These are phyloP conservation scores for Amyloporia xantha DNA, from an alignment of 768 basidiomycete genomes.

Conservation along the genomic window DNA sequence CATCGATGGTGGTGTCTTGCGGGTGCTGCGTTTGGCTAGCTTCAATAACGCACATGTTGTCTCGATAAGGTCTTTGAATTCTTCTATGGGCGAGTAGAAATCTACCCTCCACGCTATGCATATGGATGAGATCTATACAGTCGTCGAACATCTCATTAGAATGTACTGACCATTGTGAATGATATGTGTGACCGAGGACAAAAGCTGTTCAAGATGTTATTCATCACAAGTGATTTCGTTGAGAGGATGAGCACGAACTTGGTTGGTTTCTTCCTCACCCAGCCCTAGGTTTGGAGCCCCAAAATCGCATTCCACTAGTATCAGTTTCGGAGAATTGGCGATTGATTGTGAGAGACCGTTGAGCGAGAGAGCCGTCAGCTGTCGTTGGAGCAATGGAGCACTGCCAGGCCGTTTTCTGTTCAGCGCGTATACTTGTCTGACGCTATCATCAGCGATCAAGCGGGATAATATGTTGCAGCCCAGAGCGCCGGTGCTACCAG, in stretches of 20 bases:
- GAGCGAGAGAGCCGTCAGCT: neutral
- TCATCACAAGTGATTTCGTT: neutral
- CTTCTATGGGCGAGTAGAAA: constrained; percentile 32
- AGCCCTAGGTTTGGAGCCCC: neutral
- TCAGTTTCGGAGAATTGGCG: neutral
- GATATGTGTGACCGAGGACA: constrained; percentile 8
- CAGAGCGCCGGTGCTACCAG: constrained; percentile 21
- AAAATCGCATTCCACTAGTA: neutral
- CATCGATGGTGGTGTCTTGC: constrained; percentile 15
- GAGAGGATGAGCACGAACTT: neutral
- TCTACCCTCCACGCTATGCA: constrained; percentile 31
- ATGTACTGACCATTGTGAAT: constrained; percentile 25
- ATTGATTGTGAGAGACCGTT: neutral
- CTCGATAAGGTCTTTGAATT: constrained; percentile 31
- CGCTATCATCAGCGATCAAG: constrained; percentile 12
- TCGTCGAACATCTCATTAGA: neutral
- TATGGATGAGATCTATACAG: too few relatives aligned
- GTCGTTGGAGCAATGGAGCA: neutral
- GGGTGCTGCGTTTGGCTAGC: constrained; percentile 4
- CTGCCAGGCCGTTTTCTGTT: neutral
- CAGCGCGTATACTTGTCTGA: constrained; percentile 20
- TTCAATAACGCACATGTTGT: constrained; percentile 13
- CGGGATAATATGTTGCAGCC: constrained; percentile 22
- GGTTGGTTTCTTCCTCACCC: neutral
- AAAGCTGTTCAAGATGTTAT: neutral